phyloP scores from a whole-genome alignment of 1,284 basidiomycete genomes.

The Exsudoporus floridanus region DNA sequence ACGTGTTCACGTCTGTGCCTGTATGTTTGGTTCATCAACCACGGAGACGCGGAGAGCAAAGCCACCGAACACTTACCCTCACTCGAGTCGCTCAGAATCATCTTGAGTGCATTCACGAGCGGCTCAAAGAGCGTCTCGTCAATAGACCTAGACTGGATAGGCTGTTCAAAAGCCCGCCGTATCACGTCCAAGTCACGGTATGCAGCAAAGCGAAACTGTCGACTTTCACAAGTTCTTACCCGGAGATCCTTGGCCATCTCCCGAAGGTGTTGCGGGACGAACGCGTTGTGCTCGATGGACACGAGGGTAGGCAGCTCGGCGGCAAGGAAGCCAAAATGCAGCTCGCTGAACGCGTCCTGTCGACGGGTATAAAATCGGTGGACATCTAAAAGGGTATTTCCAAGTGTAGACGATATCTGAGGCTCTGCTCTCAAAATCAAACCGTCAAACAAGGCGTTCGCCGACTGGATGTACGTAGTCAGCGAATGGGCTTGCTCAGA shows the following conservation, averaged over 20 bases:
- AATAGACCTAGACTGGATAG: slow-evolving; percentile 50
- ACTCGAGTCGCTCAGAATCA: slow-evolving; percentile 59
- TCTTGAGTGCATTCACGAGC: slow-evolving; percentile 62
- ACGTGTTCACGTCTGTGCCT: slow-evolving; percentile 45
- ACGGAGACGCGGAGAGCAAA: not conserved
- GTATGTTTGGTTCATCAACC: slow-evolving; percentile 8
- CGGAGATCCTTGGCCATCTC: slow-evolving; percentile 51
- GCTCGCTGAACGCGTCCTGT: slow-evolving; percentile 61
- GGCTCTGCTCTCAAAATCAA: slow-evolving; percentile 57
- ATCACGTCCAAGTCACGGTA: slow-evolving; percentile 71
- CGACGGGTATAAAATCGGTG: slow-evolving; percentile 67
- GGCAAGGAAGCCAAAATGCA: slow-evolving; percentile 62
- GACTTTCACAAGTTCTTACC: slow-evolving; percentile 54
- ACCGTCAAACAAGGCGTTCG: slow-evolving; percentile 59
- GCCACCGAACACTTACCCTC: slow-evolving; percentile 34
- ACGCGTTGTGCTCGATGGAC: slow-evolving; percentile 60
- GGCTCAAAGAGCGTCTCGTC: slow-evolving; percentile 56
- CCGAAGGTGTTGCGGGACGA: slow-evolving; percentile 52
- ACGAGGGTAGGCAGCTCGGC: slow-evolving; percentile 65
- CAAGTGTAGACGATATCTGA: slow-evolving; percentile 43
- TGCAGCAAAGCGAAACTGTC: slow-evolving; percentile 66
- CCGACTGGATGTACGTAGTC: slow-evolving; percentile 54
- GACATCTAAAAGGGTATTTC: slow-evolving; percentile 57
- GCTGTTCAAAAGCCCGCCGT: slow-evolving; percentile 63
- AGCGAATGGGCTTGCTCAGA: slow-evolving; percentile 42